These are phyloP conservation scores for Zasmidium angulare DNA, from an alignment of 2,329 filamentous ascomycete genomes.

Conservation along the genomic window DNA sequence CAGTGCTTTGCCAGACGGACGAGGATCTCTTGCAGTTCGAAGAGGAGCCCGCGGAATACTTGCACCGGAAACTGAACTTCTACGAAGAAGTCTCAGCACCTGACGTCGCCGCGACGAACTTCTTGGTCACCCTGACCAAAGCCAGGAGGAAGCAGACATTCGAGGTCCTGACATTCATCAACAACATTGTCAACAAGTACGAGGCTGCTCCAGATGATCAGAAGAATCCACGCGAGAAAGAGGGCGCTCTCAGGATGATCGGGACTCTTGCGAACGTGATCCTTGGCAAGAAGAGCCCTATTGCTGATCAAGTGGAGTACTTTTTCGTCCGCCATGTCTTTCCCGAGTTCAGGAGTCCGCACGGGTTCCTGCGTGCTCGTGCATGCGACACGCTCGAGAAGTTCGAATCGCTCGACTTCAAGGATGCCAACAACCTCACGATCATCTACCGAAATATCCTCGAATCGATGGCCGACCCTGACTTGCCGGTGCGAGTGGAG, in stretches of 20 bases:
- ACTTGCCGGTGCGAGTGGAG: constrained; percentile 89
- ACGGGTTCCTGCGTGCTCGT: constrained; percentile 88
- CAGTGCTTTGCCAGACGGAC: constrained; percentile 85
- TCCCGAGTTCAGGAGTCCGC: constrained; percentile 89
- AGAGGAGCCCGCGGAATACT: constrained; percentile 91
- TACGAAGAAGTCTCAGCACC: constrained; percentile 96
- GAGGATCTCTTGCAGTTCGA: constrained; percentile 94
- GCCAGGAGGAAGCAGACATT: constrained; percentile 93
- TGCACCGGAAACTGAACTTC: constrained; percentile 95
- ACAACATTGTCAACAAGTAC: constrained; percentile 90
- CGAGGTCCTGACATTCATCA: constrained; percentile 90
- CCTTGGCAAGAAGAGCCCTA: constrained; percentile 95
- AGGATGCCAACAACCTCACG: constrained; percentile 91
- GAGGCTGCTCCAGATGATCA: constrained; percentile 79
- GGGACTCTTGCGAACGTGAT: constrained; percentile 92
- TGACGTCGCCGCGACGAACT: constrained; percentile 94
- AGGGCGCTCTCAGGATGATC: constrained; percentile 95
- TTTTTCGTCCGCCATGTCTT: constrained; percentile 98
- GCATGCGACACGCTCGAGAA: constrained; percentile 98
- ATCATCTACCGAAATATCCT: constrained; percentile 96
- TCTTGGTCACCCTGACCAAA: constrained; percentile 92
- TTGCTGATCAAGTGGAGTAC: constrained; percentile 95
- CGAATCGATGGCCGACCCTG: constrained; percentile 93
- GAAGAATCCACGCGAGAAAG: constrained; percentile 94
- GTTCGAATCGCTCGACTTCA: constrained; percentile 95